These are phyloP conservation scores for Sphagnurus paluster DNA, from an alignment of 1,284 basidiomycete species.

Conservation along the genomic window DNA sequence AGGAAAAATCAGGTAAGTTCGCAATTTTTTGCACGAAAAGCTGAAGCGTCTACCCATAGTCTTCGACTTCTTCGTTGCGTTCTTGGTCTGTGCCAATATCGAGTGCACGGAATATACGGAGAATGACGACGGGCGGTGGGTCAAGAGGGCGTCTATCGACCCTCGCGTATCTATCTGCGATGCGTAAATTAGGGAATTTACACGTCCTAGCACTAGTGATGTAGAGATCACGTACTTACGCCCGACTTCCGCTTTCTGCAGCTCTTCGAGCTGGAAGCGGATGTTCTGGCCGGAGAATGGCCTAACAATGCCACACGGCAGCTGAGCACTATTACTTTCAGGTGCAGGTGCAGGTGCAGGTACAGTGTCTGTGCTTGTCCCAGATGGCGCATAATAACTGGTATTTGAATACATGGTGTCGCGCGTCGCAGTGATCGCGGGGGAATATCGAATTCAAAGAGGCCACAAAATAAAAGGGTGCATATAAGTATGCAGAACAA, in stretches of 20 bases:
- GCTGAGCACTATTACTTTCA: background rate
- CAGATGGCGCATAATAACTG: no score
- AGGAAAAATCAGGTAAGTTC: background rate
- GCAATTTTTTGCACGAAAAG: background rate
- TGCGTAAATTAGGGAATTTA: no score
- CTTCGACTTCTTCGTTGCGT: constrained; percentile 37
- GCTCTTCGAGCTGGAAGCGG: constrained; percentile 56
- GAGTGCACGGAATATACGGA: constrained; percentile 48
- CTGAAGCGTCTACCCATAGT: constrained; percentile 11
- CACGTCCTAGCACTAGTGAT: no score
- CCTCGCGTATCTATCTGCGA: constrained; percentile 57
- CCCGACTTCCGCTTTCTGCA: constrained; percentile 65
- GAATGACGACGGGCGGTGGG: constrained; percentile 61
- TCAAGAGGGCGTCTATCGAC: constrained; percentile 66
- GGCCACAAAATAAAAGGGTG: no score
- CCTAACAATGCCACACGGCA: constrained; percentile 28
- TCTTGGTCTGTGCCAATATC: constrained; percentile 38
- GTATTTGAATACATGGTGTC: background rate
- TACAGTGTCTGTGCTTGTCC: no score
- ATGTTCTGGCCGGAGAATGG: constrained; percentile 57
- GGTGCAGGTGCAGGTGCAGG: background rate
- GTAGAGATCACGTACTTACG: constrained; percentile 46
- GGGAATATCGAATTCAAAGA: no score
- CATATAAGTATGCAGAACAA: no score
- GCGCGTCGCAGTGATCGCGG: background rate